phyloP scores from a whole-genome alignment of 768 basidiomycete genomes.

The Amanita rubescens region DNA sequence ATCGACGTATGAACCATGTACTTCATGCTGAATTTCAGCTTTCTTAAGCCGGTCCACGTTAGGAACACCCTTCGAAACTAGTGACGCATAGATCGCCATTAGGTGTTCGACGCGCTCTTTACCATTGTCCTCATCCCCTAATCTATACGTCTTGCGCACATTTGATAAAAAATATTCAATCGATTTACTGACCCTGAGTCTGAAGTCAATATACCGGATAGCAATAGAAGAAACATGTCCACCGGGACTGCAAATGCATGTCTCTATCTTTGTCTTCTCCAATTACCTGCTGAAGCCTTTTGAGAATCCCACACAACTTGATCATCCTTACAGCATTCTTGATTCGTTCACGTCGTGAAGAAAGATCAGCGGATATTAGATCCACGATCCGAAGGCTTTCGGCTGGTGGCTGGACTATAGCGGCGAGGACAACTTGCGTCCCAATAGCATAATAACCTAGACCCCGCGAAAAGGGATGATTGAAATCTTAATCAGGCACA shows the following conservation, averaged over 20 bases:
- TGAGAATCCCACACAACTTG: slow-evolving; percentile 3
- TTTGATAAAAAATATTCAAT: not conserved
- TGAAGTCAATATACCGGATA: too few species aligned
- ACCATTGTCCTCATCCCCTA: not conserved
- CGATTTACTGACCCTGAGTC: not conserved
- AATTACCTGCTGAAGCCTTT: slow-evolving; percentile 6
- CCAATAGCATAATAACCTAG: not conserved
- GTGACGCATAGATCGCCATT: slow-evolving; percentile 4
- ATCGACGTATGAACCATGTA: too few species aligned
- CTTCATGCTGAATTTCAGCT: too few species aligned
- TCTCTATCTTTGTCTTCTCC: too few species aligned
- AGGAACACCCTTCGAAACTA: too few species aligned
- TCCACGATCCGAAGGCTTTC: too few species aligned
- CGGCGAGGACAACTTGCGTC: not conserved
- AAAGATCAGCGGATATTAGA: slow-evolving; percentile 6
- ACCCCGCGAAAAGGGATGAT: not conserved
- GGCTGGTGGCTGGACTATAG: slow-evolving; percentile 1
- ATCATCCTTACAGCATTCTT: too few species aligned
- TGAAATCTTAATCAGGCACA: not conserved
- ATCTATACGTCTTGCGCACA: too few species aligned
- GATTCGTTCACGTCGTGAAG: too few species aligned
- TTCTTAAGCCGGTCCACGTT: too few species aligned
- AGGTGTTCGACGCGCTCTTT: slow-evolving; percentile 2
- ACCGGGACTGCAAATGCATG: too few species aligned
- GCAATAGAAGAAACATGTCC: too few species aligned